Conservation (phyloP, 495 filamentous ascomycete genomes). For the Cercophora newfieldiana region DNA sequence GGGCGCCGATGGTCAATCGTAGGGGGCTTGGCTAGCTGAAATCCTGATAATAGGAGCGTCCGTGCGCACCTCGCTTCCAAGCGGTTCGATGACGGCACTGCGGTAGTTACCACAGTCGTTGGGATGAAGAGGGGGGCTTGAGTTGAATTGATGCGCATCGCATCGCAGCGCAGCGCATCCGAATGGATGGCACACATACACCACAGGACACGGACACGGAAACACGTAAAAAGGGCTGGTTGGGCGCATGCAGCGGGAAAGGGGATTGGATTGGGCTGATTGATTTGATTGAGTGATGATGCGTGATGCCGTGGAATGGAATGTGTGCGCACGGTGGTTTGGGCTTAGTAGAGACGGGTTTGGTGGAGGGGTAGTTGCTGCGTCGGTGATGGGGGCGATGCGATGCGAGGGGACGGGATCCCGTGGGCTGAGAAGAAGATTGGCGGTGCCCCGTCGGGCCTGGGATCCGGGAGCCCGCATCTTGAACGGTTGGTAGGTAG, state of each 20-base stretch:
- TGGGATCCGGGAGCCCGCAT: not conserved
- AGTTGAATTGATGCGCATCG: not conserved
- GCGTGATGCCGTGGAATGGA: not conserved
- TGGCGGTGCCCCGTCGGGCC: not conserved
- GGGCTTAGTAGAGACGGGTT: not conserved
- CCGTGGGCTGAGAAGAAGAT: not conserved
- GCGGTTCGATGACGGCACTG: not conserved
- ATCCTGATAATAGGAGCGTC: not conserved
- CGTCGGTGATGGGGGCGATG: not conserved
- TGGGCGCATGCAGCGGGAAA: not conserved
- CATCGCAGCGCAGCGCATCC: no score
- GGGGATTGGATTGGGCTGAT: no score
- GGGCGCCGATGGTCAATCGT: not conserved
- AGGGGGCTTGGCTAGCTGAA: not conserved
- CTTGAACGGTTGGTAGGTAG: no score
- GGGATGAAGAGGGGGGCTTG: not conserved
- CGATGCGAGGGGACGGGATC: not conserved
- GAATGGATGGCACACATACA: not conserved
- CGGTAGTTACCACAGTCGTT: not conserved
- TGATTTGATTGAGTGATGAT: no score
- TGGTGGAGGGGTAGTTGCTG: not conserved
- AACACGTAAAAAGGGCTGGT: no score
- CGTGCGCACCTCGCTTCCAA: not conserved
- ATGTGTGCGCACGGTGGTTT: not conserved
- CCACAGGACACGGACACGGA: not conserved